Conservation (phyloP, 176 grass and related monocot species). For the Eleusine coracana region DNA sequence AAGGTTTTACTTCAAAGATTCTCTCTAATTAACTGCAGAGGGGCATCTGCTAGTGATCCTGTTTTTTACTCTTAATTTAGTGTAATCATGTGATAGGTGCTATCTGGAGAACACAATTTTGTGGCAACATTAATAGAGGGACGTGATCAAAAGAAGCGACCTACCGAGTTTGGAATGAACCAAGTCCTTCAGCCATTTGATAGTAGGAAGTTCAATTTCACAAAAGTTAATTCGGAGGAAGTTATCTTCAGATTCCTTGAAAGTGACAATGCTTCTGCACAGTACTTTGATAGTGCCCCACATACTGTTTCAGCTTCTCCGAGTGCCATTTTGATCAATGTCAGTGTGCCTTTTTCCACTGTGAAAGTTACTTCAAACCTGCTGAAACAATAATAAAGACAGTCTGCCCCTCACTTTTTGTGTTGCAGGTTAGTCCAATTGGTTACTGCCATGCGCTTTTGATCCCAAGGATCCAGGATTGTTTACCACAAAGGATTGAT, state of each 20-base stretch:
- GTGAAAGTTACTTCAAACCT: not conserved
- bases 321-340: constrained; percentile 70
- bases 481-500: constrained; percentile 65
- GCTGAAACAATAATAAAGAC: not conserved
- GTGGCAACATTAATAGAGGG: constrained; percentile 73
- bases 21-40: not conserved
- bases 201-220: constrained; percentile 64
- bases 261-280: constrained; percentile 25
- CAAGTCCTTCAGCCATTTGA: constrained; percentile 75
- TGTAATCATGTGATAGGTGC: constrained; percentile 41
- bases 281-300: constrained; percentile 41
- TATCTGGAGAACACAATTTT: constrained; percentile 70
- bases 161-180: constrained; percentile 81
- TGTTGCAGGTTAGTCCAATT: constrained; percentile 66
- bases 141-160: constrained; percentile 83
- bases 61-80: not conserved
- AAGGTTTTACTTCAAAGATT: constrained; percentile 53
- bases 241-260: constrained; percentile 60
- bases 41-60: not conserved
- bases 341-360: constrained; percentile 3
- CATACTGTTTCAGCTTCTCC: constrained; percentile 38
- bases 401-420: not conserved
- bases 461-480: constrained; percentile 52
- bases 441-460: constrained; percentile 74
- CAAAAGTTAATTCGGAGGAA: constrained; percentile 54